phyloP scores from a whole-genome alignment of 2,329 filamentous ascomycete species.

The Colletotrichum spinosum region DNA sequence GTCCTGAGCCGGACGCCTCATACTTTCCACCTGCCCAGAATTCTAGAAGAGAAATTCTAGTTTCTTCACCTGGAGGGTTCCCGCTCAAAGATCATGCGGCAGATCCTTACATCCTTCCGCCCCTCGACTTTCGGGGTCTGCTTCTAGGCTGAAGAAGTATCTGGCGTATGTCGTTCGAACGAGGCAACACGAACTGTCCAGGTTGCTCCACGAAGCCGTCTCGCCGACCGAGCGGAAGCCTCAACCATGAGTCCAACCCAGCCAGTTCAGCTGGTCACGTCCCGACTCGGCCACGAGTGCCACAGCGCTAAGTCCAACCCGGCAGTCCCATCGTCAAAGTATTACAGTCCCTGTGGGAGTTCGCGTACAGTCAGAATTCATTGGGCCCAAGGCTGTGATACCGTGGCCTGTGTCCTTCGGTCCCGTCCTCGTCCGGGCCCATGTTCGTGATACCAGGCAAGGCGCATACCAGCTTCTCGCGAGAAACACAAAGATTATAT shows the following conservation, averaged over 20 bases:
- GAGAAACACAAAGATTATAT: constrained; percentile 9
- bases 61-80: not conserved
- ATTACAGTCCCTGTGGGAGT: constrained; percentile 29
- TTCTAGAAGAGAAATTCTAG: constrained; percentile 8
- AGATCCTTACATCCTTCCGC: not conserved
- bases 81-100: too few species aligned
- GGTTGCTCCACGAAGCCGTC: not conserved
- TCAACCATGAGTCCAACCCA: not conserved
- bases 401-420: constrained; percentile 16
- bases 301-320: constrained; percentile 13
- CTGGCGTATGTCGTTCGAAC: not conserved
- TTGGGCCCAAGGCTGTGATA: constrained; percentile 30
- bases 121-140: not conserved
- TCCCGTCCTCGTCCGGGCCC: not conserved
- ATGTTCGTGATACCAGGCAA: constrained; percentile 11
- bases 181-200: not conserved
- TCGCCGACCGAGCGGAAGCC: not conserved
- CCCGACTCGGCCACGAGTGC: constrained; percentile 17
- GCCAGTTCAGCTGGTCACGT: not conserved
- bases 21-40: not conserved
- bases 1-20: not conserved
- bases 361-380: constrained; percentile 34
- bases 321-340: constrained; percentile 12
- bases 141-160: not conserved
- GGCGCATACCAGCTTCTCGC: not conserved